Base-by-base conservation (phyloP, 495 filamentous ascomycete genomes). In the Oleoguttula mirabilis region DNA sequence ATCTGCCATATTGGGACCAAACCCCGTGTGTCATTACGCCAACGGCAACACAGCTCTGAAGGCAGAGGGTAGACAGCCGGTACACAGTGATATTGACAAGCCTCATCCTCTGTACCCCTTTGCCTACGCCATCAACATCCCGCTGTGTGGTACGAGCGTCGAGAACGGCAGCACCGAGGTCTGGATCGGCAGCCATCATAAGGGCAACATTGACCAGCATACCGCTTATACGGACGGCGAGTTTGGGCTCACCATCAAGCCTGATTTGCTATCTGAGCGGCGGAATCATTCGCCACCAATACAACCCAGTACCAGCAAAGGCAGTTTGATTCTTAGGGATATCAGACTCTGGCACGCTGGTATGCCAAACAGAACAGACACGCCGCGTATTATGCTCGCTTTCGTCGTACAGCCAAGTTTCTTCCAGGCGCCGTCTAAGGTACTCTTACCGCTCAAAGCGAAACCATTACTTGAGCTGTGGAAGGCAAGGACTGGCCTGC, bases 321-420 rank as follows among this genome's bases (percentile, higher is more conserved):
- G 74, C 0, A 66, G 66, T 32, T 49, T 77, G 8, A 53, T 75
- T 19, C 46, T 78, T 8, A 60, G 75, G 3, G 73, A 77, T 54
- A 55, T 77, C 39, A 53, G 74, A 17, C 61, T 78, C 3, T 79
- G 73, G 73, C 73, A 79, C 55, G 71, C 69, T 5, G 75, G 75
- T 0, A 71, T 73, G 62, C 73, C 71, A 8, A 79, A 78, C 44
- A 45, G 59, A 15, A 67, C 64, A 4, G 52, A 63, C 14, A 55
- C 60, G 10, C 59, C 63, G 0, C 59, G 75, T 27, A 65, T 77
- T 22, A 75, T 78, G 73, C 57, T 79, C 10, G 71, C 72, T 10
- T 67, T 72, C 60, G 74, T 70, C 5, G 14, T 36, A 16, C 39
- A 43, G 41, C 46, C 51, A 7, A 40, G 34, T 16, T 54, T 46